Evolutionary conservation across 2,329 filamentous ascomycete genomes (phyloP), one percentile per base, ranked within the genome.

Genomic region (Penicillium sp.): DNA sequence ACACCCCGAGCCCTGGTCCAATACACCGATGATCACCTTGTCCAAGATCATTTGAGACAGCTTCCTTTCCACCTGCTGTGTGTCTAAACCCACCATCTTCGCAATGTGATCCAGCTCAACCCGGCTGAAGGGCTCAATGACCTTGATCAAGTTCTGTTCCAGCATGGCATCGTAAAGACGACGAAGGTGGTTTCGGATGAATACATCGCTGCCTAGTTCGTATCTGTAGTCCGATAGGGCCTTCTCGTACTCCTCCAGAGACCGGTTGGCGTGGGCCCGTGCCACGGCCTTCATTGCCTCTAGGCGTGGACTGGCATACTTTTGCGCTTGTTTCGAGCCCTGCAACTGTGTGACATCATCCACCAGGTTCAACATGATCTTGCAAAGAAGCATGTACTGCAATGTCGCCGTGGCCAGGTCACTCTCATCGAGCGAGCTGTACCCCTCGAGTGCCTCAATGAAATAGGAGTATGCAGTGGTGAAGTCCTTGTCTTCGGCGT

Each of bases 221-320:
- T 91, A 93, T 65, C 92, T 88, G 81, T 96, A 99, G 65, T 90
- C 84, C 50, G 90, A 90, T 38, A 99, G 84, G 2, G 95, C 92
- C 66, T 89, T 89, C 80, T 99, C 95, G 77, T 99, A 99, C 79
- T 99, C 93, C 76, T 97, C 94, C 61, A 99, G 83, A 51, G 91
- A 96, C 54, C 94, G 90, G 80, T 97, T 96, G 59, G 90, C 88
- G 81, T 99, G 95, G 49, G 94, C 94, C 65, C 92, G 89, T 43
- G 93, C 94, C 62, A 99, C 93, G 31, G 95, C 93, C 82, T 99
- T 99, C 94, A 99, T 99, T 58, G 94, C 94, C 78, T 99, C 94
- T 63, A 99, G 86, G 73, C 91, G 94, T 79, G 93, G 91, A 69
- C 93, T 92, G 33, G 93, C 93, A 74, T 99, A 97, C 78, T 95